Base-by-base conservation (phyloP, 2,329 filamentous ascomycete genomes). In the Fusarium longipes region DNA sequence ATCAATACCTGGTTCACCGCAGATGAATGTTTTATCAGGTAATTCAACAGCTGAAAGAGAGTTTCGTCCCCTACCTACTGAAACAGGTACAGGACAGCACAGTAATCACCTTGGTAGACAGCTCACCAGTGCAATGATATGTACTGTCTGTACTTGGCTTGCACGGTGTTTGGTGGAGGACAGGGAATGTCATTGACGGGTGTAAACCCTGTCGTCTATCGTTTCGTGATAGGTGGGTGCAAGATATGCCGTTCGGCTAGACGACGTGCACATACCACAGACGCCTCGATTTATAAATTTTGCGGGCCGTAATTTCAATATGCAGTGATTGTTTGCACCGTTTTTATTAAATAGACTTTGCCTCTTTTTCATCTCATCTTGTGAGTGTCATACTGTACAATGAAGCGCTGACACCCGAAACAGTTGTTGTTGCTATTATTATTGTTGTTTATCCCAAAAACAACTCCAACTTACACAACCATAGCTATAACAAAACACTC, bases 201-300 rank as follows among this genome's bases (percentile, higher is more conserved):
- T 49, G 50, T 27, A 15, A 53, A 55, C 67, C 67, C 45, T 70
- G 67, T 65, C 67, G 36, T 29, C 42, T 54, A 40, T 57, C 62
- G 66, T 64, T 50, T 50, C 54, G 49, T 73, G 70, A 73, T 73
- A 73, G 70, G 70, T 73, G 70, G 70, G 70, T 58, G 70, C 63
- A 67, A 73, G 66, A 73, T 73, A 72, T 73, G 70, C 70, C 70
- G 70, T 73, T 57, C 62, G 56, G 54, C 68, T 49, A 61, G 38
- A 44, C 65, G 64, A 67, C 48, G 54, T 32, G 51, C 50, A 68
- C 65, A 65, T 63, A 50, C 65, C 65, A 66, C 61, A 12, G 18
- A 44, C 60, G 55, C 61, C 65, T 69, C 51, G 47, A 66, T 66
- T 51, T 51, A 58, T 18, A 51, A 68, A 62, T 44, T 57, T n/a